Conservation (phyloP, 2,329 filamentous ascomycete species). For the Mycogone perniciosa region DNA sequence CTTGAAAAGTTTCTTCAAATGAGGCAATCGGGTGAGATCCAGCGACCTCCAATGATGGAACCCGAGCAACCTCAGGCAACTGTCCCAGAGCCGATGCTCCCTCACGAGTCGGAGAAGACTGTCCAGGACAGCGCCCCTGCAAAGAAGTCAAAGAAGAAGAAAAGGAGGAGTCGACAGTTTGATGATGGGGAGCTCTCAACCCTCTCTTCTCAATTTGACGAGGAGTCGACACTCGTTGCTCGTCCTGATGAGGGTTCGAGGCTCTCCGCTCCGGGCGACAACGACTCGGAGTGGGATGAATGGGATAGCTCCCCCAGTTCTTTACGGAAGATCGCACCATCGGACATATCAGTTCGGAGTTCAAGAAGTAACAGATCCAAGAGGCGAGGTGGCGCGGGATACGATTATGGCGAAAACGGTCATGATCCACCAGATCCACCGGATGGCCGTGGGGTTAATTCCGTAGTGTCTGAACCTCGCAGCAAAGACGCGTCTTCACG, state of each 20-base stretch:
- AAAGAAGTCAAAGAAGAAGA: slow-evolving; percentile 5
- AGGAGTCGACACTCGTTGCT: slow-evolving; percentile 19
- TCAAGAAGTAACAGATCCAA: slow-evolving; percentile 37
- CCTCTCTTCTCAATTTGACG: not conserved
- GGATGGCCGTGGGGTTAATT: slow-evolving; percentile 43
- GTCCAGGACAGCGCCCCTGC: slow-evolving; percentile 1
- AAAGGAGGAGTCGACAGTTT: slow-evolving; percentile 6
- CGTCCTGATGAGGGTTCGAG: slow-evolving; percentile 23
- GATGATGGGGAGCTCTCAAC: too few species aligned
- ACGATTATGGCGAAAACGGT: slow-evolving; percentile 27
- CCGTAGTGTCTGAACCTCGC: slow-evolving; percentile 42
- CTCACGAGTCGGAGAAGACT: slow-evolving; percentile 3
- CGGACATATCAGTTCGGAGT: slow-evolving; percentile 34
- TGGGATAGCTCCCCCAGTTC: slow-evolving; percentile 9
- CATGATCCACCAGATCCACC: slow-evolving; percentile 35
- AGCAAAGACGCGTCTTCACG: slow-evolving; percentile 21
- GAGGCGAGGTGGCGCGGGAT: slow-evolving; percentile 30
- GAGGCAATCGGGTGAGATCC: slow-evolving; percentile 2
- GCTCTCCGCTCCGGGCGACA: slow-evolving; percentile 15
- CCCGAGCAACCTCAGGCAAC: not conserved
- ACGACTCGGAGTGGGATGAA: slow-evolving; percentile 8
- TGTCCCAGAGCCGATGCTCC: not conserved
- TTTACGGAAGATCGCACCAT: slow-evolving; percentile 20
- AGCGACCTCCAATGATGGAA: not conserved
- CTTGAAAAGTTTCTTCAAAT: slow-evolving; percentile 4